Base-by-base conservation (phyloP, 306 rosid genomes). In the Dicorynia guianensis region DNA sequence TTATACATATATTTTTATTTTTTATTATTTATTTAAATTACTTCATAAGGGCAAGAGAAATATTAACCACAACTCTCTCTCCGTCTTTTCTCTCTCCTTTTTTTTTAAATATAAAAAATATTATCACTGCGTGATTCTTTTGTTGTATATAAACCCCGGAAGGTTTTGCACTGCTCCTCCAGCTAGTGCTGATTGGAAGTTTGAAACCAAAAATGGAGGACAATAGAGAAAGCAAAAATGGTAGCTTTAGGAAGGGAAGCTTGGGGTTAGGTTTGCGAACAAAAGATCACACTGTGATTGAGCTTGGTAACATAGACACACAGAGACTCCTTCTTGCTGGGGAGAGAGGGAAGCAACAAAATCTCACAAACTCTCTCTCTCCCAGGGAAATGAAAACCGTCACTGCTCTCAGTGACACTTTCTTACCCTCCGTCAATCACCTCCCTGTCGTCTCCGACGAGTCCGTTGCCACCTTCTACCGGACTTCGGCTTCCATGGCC, bases 401-500 rank as follows among this genome's bases (percentile, higher is more conserved):
- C 2, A 70, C 77, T 20, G 84, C 96, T 52, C 78, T 93, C 13
- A 84, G 91, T 15, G 96, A 93, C 68, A 84, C 94, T 47, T 76
- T 90, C 54, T 60, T 93, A 36, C 98, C 98, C 34, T 88, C 96
- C 20, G 9, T 59, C 54, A 15, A 19, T 12, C 46, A 61, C 64
- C 49, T 4, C 8, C 13, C 69, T 65, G 50, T 8, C 11, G 52
- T 48, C 61, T 2, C 46, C 6, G 55, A 79, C 6, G 77, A 63
- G 11, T 49, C 82, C 50, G 69, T 82, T 4, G 42, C 86, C 79
- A 54, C 68, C 1, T 88, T 82, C 81, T 86, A 88, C 76, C 7
- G 67, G 1, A 80, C 88, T 53, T 88, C 93, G 0, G 94, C 96
- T 39, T 87, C 97, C 79, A 80, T 86, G 85, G 85, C 87, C 15